Evolutionary conservation across 2,329 filamentous ascomycete genomes (phyloP).

Genomic region (Clarireedia monteithiana): DNA sequence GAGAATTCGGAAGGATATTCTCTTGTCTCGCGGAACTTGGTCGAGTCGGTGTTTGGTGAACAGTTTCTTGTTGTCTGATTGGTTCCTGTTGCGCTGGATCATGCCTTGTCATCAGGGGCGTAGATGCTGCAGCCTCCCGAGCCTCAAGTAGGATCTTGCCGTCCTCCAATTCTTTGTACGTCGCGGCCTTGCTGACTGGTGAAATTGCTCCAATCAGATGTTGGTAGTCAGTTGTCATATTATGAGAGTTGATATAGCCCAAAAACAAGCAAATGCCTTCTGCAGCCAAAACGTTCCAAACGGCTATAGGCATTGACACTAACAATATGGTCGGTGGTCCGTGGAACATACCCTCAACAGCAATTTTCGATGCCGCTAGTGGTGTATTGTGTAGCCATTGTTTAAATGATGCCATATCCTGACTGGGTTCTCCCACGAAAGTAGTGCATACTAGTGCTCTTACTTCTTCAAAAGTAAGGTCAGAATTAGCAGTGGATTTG

Average conservation of each 20-base stretch:
- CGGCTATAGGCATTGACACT: constrained; percentile 55
- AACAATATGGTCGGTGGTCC: constrained; percentile 59
- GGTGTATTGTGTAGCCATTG: constrained; percentile 57
- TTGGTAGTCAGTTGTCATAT: constrained; percentile 58
- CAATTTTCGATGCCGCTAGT: constrained; percentile 47
- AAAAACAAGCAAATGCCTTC: constrained; percentile 60
- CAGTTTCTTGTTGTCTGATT: constrained; percentile 9
- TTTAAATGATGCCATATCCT: constrained; percentile 58
- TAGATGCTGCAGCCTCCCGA: constrained; percentile 29
- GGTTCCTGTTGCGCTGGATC: constrained; percentile 28
- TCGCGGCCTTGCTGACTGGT: constrained; percentile 34
- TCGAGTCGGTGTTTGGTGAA: constrained; percentile 11
- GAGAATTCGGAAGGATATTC: constrained; percentile 21
- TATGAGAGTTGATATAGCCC: constrained; percentile 58
- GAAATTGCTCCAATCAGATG: constrained; percentile 42
- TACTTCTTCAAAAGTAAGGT: constrained; percentile 53
- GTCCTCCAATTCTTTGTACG: constrained; percentile 48
- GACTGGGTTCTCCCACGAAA: constrained; percentile 56
- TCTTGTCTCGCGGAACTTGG: constrained; percentile 22
- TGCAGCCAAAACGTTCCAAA: constrained; percentile 58
- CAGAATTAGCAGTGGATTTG: constrained; percentile 30
- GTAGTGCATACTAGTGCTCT: constrained; percentile 60
- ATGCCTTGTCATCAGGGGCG: constrained; percentile 34
- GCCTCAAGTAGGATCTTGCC: constrained; percentile 45
- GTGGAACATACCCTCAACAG: constrained; percentile 60